Base-by-base conservation (phyloP, 2,329 filamentous ascomycete species). In the Colletotrichum theobromicola region DNA sequence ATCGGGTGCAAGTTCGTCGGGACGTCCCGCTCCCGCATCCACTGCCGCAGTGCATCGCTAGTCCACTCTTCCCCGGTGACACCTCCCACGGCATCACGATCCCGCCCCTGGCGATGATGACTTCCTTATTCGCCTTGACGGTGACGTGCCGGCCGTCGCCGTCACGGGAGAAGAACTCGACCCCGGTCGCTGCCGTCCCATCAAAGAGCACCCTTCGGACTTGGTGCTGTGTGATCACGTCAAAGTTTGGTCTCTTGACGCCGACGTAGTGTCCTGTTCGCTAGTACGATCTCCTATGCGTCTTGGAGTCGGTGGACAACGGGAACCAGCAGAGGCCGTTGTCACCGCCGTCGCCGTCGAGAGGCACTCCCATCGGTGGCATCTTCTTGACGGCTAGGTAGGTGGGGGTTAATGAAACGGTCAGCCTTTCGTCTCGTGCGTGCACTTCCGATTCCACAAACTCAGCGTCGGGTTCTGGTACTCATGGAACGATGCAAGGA, bases 91-190 rank as follows among this genome's bases (percentile, higher is more conserved):
- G 63, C 72, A 78, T 73, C 8, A 78, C 75, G 21, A 75, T 77
- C 4, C 77, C 78, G 35, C 77, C 75, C 2, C 83, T 83, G 4
- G 81, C 80, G 7, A 86, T 75, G 35, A 85, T 80, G 24, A 84
- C 81, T 69, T 85, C 84, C 28, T 80, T 79, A 4, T 72, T 80
- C 1, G 82, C 81, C 8, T 69, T 70, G 24, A 81, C 77, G 6
- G 24, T 67, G 8, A 42, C 15, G 24, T 76, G 76, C 42, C 77
- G 72, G 0, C 64, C 34, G 2, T 76, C 62, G 7, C 78, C 78
- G 30, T 64, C 67, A n/a, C 67, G 67, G 10, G 67, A 9, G 7
- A 42, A 42, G 61, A 81, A 78, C 28, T 77, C 74, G 18, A 82
- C 78, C 9, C 81, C 80, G 15, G 77, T 79, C 6, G 80, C 80